Percentiles rank a stretch among this genome's conserved stretches.
These are phyloP conservation scores for Prunus armeniaca DNA, from an alignment of 306 rosid genomes.

Conservation along the genomic window DNA sequence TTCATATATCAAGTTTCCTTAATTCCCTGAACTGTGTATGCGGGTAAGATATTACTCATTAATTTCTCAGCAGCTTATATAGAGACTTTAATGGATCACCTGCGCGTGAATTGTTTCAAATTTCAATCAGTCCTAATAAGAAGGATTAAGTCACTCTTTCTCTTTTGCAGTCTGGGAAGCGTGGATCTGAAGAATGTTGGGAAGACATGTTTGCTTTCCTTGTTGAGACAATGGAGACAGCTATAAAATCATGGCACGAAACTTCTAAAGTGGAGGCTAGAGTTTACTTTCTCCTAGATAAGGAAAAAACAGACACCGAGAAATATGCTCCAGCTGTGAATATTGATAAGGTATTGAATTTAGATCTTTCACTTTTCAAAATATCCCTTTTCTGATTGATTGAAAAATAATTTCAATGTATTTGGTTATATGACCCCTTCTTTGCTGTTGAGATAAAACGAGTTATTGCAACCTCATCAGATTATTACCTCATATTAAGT, in stretches of 20 bases:
- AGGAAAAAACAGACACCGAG: conserved; percentile 71
- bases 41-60: conserved; percentile 21
- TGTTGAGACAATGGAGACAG: conserved; percentile 89
- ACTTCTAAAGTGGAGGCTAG: conserved; percentile 83
- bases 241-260: conserved; percentile 88
- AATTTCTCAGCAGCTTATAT: conserved; percentile 14
- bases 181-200: conserved; percentile 75
- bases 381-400: conserved; percentile 9
- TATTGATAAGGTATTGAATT: conserved; percentile 73
- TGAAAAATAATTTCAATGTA: background rate
- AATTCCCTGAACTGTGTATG: conserved; percentile 20
- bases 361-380: conserved; percentile 9
- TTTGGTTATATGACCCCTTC: conserved; percentile 10
- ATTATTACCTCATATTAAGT: background rate
- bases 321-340: conserved; percentile 88
- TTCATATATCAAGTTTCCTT: conserved; percentile 15
- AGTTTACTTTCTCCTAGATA: conserved; percentile 86
- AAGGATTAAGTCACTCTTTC: conserved; percentile 40
- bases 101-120: conserved; percentile 16
- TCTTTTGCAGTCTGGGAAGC: conserved; percentile 62
- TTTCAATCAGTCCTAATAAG: conserved; percentile 22
- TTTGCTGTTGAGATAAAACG: conserved; percentile 1
- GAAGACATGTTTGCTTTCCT: conserved; percentile 72
- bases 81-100: background rate
- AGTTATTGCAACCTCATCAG: background rate